Percentiles rank a stretch among this genome's conserved stretches.
phyloP scores from a whole-genome alignment of 257 asterid genomes.

The Salvia miltiorrhiza region DNA sequence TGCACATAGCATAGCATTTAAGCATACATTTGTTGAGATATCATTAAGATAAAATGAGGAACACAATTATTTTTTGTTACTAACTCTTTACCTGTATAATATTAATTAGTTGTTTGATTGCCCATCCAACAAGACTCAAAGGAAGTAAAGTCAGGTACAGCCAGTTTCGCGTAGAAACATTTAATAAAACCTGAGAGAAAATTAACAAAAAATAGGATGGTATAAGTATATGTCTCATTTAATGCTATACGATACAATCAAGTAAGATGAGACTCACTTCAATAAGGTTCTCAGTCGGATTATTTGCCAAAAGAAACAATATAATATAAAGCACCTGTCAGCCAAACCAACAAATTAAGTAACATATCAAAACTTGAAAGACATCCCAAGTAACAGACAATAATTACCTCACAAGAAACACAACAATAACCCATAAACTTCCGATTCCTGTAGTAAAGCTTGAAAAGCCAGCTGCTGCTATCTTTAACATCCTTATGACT shows the following conservation, averaged over 20 bases:
- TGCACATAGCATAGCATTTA: too few species aligned
- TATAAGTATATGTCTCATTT: background rate
- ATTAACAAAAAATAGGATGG: background rate
- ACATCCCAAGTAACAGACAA: background rate
- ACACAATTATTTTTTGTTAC: background rate
- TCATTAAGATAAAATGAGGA: background rate
- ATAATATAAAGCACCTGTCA: slow-evolving; percentile 79
- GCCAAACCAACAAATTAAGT: slow-evolving; percentile 20
- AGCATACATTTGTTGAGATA: too few species aligned
- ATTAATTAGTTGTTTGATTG: slow-evolving; percentile 75
- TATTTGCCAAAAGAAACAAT: slow-evolving; percentile 77
- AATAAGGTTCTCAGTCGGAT: slow-evolving; percentile 45
- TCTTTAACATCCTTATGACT: slow-evolving; percentile 96
- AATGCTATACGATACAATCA: slow-evolving; percentile 1
- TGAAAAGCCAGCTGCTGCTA: slow-evolving; percentile 91
- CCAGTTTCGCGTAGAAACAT: slow-evolving; percentile 50
- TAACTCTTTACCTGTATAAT: slow-evolving; percentile 64
- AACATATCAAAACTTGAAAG: background rate
- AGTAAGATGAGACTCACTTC: slow-evolving; percentile 45
- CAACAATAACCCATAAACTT: slow-evolving; percentile 92
- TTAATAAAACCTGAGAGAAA: slow-evolving; percentile 55
- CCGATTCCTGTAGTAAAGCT: slow-evolving; percentile 76
- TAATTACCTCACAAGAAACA: slow-evolving; percentile 85
- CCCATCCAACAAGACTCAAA: slow-evolving; percentile 67
- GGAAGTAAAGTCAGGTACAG: slow-evolving; percentile 45